Percentiles rank a stretch among this genome's conserved stretches.
Evolutionary conservation across 1,139 yeast species (phyloP).

Genomic region (Pneumocystis sp.): DNA sequence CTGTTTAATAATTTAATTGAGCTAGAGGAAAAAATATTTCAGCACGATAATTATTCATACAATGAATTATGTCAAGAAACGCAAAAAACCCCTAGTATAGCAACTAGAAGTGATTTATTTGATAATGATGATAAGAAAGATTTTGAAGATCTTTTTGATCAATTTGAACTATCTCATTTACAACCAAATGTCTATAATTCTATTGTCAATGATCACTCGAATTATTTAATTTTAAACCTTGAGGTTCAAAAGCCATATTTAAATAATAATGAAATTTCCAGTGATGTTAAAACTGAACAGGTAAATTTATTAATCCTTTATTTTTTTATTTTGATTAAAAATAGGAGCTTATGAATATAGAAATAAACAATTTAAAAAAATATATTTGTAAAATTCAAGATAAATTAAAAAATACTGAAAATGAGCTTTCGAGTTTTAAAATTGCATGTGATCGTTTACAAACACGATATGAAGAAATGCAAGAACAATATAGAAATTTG

Average conservation of each 20-base stretch:
- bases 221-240: background rate
- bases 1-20: background rate
- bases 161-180: background rate
- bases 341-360: background rate
- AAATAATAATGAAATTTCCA: background rate
- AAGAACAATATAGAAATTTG: background rate
- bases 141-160: background rate
- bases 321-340: background rate
- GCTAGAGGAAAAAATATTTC: background rate
- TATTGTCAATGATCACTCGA: background rate
- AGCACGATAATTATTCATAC: background rate
- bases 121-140: background rate
- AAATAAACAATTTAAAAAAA: background rate
- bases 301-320: background rate
- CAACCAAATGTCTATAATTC: background rate
- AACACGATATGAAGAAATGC: background rate
- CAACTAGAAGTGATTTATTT: background rate
- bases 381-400: background rate
- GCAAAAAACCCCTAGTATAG: background rate
- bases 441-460: background rate
- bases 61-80: background rate
- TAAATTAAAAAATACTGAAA: background rate
- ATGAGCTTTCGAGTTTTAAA: background rate
- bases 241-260: background rate
- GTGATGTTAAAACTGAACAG: background rate